Percentiles rank a stretch among this genome's conserved stretches.
Conservation (phyloP, 768 basidiomycete species). For the Pholiota molesta region DNA sequence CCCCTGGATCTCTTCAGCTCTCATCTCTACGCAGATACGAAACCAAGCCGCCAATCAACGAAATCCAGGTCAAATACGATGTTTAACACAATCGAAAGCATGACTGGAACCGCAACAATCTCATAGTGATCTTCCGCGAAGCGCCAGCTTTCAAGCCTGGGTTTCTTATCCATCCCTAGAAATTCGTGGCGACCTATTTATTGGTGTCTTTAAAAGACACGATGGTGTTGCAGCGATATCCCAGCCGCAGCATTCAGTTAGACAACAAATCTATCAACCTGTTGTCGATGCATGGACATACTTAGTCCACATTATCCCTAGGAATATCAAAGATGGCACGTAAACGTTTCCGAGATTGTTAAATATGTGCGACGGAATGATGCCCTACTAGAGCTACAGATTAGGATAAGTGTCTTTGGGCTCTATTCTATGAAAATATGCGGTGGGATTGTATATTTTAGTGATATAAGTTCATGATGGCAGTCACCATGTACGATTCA, state of each 20-base stretch:
- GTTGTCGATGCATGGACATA: background rate
- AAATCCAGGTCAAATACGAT: constrained; percentile 12
- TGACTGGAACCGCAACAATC: background rate
- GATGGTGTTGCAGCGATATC: background rate
- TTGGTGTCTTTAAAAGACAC: too few relatives aligned
- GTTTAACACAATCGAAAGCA: background rate
- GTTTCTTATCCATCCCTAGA: background rate
- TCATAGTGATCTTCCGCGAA: background rate
- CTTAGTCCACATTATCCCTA: background rate
- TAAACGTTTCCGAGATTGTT: background rate
- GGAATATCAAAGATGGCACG: too few relatives aligned
- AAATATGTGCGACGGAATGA: background rate
- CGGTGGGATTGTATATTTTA: constrained; percentile 13
- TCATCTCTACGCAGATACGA: constrained; percentile 39
- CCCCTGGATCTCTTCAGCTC: constrained; percentile 32
- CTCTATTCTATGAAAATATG: constrained; percentile 21
- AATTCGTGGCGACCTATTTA: background rate
- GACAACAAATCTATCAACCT: background rate
- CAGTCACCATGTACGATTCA: constrained; percentile 56
- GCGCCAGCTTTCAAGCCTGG: too few relatives aligned
- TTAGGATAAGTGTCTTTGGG: constrained; percentile 10
- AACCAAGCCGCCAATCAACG: constrained; percentile 10
- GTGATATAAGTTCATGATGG: background rate
- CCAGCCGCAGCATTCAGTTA: background rate
- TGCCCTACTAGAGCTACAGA: constrained; percentile 6